Base-by-base conservation (phyloP, 495 filamentous ascomycete genomes). In the Talaromyces stipitatus region DNA sequence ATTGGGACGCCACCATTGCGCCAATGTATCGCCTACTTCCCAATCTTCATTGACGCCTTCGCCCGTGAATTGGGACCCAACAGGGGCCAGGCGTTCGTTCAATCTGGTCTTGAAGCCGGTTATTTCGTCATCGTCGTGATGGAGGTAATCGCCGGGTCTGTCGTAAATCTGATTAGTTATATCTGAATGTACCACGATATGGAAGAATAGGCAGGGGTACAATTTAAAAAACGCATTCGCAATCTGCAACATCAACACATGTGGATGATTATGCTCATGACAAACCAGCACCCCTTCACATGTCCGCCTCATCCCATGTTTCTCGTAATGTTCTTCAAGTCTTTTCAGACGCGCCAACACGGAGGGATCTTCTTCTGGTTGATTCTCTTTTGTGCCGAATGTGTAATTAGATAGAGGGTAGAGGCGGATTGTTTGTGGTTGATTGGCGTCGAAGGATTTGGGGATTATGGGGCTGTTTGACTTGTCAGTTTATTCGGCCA, bases 151-250 rank as follows among this genome's bases (percentile, higher is more conserved):
- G 57, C 95, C 95, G 1, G 94, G 94, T 50, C 86, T 89, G 33
- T 29, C 22, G 28, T 16, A 38, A 10, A 12, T 14, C 51, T 59
- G 30, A 60, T 57, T 24, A 56, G 27, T 14, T 16, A 12, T 23
- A 20, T 28, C 10, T 9, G 4, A 38, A 46, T 1, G 46, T 29
- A 16, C 29, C 2, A 27, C 45, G 28, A 14, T 20, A 50, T 33
- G 43, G 10, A 46, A 7, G 48, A 29, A 41, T 27, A 26, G 10
- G 12, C 11, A 18, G 36, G 23, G 78, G 11, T 77, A 89, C 73
- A 97, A 81, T 75, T 98, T 98, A 78, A 97, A 97, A 72, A 98
- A 98, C 4, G 94, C 92, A 73, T 98, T 98, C 22, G 94, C 94
- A 60, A 98, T 98, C 77, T 97, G 94, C 61, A 97, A 79, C 95